These are phyloP conservation scores for Lepiota venenata DNA, from an alignment of 768 basidiomycete genomes.

Conservation along the genomic window DNA sequence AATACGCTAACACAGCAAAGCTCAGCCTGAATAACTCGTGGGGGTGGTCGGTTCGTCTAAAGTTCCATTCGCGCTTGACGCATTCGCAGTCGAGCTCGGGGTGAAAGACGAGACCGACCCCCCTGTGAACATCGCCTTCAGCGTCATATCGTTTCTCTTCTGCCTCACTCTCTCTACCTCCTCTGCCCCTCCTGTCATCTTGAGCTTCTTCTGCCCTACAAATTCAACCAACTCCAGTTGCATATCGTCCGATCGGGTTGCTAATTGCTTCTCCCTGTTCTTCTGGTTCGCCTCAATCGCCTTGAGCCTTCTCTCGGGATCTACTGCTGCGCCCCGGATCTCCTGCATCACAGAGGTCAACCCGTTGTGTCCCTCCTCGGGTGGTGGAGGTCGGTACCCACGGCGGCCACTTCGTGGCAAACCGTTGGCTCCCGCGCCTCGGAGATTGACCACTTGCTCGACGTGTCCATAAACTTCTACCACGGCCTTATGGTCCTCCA, in stretches of 20 bases:
- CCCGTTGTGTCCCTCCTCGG: constrained; percentile 66
- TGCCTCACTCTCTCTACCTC: constrained; percentile 87
- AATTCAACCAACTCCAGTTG: constrained; percentile 83
- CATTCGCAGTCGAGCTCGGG: neutral
- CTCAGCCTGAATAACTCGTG: neutral
- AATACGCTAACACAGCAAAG: neutral
- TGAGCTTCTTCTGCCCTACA: constrained; percentile 83
- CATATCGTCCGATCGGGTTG: constrained; percentile 75
- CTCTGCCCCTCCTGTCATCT: constrained; percentile 94
- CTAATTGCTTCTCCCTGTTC: constrained; percentile 72
- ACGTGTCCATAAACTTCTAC: constrained; percentile 86
- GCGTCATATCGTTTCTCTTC: constrained; percentile 75
- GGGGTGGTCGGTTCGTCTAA: neutral
- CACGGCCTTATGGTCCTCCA: constrained; percentile 92
- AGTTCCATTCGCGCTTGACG: constrained; percentile 13
- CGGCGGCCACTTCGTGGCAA: constrained; percentile 28
- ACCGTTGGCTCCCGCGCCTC: constrained; percentile 43
- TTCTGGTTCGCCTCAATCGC: constrained; percentile 91
- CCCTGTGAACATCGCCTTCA: constrained; percentile 83
- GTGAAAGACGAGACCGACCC: constrained; percentile 10
- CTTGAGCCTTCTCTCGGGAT: constrained; percentile 82
- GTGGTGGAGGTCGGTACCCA: constrained; percentile 56
- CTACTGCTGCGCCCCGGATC: constrained; percentile 78
- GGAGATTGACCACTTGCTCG: constrained; percentile 79
- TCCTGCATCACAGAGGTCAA: constrained; percentile 85